These are phyloP conservation scores for Globisporangium takayamanum DNA, from an alignment of 352 stramenopile genomes.

Conservation along the genomic window DNA sequence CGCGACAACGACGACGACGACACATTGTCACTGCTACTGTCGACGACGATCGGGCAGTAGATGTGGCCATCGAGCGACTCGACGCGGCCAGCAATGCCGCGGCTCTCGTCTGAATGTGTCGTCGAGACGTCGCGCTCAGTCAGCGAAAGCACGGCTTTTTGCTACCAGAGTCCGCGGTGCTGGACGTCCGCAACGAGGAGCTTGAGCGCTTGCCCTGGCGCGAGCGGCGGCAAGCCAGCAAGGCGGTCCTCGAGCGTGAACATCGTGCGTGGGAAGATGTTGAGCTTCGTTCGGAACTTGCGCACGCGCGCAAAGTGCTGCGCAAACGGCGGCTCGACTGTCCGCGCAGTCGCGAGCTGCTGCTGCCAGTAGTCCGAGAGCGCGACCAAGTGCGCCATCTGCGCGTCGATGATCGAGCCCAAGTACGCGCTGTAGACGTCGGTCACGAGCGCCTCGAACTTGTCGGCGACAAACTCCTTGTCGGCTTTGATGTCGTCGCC, in stretches of 20 bases:
- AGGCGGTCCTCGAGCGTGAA: conserved; percentile 44
- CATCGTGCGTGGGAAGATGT: conserved; percentile 49
- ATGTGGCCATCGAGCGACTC: conserved; percentile 64
- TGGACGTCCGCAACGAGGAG: conserved; percentile 50
- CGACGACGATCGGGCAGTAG: conserved; percentile 38
- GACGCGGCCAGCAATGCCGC: conserved; percentile 29
- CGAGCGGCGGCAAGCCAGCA: conserved; percentile 25
- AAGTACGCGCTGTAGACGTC: conserved; percentile 56
- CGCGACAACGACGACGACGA: conserved; percentile 4
- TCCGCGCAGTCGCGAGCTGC: conserved; percentile 27
- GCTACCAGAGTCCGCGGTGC: conserved; percentile 59
- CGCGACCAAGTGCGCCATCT: conserved; percentile 46
- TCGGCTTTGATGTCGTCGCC: conserved; percentile 45
- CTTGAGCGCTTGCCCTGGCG: conserved; percentile 30
- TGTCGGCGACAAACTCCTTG: conserved; percentile 40
- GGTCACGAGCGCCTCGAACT: conserved; percentile 57
- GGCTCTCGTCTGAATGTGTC: conserved; percentile 46
- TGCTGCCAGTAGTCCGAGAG: conserved; percentile 57
- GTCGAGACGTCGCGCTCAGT: conserved; percentile 54
- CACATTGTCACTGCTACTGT: conserved; percentile 29
- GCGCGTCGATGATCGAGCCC: conserved; percentile 37
- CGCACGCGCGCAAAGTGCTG: conserved; percentile 41
- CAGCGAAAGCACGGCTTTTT: conserved; percentile 43
- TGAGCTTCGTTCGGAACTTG: conserved; percentile 57
- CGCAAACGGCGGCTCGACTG: conserved; percentile 16